phyloP scores from a whole-genome alignment of 192 early-diverging fungal species.

The Coemansia sp. region DNA sequence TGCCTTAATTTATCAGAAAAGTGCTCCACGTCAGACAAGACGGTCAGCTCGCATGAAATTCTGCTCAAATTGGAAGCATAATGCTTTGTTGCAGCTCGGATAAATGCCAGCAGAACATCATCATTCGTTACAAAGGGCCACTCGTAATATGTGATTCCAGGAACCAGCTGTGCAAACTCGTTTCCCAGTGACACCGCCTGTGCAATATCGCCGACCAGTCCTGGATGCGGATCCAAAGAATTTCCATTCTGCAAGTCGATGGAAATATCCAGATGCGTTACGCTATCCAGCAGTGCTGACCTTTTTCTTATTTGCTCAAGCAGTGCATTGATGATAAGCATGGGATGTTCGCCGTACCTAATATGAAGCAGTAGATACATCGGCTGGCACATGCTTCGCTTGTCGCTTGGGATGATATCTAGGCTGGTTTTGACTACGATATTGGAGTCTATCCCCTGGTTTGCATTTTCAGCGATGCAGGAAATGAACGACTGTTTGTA shows the following conservation, averaged over 20 bases:
- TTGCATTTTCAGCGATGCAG: too few relatives aligned
- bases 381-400: neutral
- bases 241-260: neutral
- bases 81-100: neutral
- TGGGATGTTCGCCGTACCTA: neutral
- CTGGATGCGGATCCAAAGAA: neutral
- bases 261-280: neutral
- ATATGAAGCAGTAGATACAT: neutral
- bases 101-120: neutral
- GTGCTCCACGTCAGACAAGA: neutral
- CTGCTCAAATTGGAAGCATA: neutral
- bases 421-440: neutral
- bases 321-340: neutral
- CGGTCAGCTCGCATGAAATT: neutral
- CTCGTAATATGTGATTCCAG: neutral
- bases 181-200: neutral
- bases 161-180: neutral
- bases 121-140: neutral
- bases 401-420: neutral
- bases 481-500: neutral
- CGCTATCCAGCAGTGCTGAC: neutral
- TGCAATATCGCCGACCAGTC: neutral
- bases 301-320: neutral
- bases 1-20: neutral
- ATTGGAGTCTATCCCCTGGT: neutral